Base-by-base conservation (phyloP, 1,284 basidiomycete genomes). In the Puccinia triticina region DNA sequence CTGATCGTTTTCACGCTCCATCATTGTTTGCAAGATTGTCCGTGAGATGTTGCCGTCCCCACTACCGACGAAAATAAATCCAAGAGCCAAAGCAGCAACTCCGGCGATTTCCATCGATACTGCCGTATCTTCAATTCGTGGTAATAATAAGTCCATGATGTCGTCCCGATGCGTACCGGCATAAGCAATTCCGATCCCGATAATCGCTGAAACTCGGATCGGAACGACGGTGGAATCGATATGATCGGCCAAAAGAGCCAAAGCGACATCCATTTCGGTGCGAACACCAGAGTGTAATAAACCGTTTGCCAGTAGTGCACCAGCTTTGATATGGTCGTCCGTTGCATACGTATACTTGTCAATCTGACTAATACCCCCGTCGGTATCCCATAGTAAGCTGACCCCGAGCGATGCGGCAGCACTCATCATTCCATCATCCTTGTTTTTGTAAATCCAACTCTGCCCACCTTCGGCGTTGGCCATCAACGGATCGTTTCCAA, bases 391-490 rank as follows among this genome's bases (percentile, higher is more conserved):
- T 1, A 99, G 89, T 85, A 98, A 89, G 87, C 93, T 93, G 82
- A 99, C 90, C 72, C 97, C 97, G 77, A 98, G 90, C 83, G 94
- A 96, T 2, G 97, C 97, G 29, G 96, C 91, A 26, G 97, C 97
- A 84, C 94, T 95, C 90, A 97, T 92, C 95, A 98, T 98, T 83
- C 95, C 78, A 74, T 97, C 93, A 82, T 98, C 96, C 89, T 98
- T 98, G 89, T 98, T 98, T 91, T 98, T 98, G 90, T 99, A 99
- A 84, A 99, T 95, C 94, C 96, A 99, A 85, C 94, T 96, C 87
- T 92, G 93, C 32, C 96, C 96, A 86, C 98, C 96, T 82, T 95
- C 93, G 0, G 96, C 96, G 85, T 93, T 92, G 5, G 96, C 95
- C 93, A 99, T 96, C 82, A 99, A 91, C 87, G 97, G 98, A 87